Conservation (phyloP, 805 yeast species). For the Candida namnaoensis region DNA sequence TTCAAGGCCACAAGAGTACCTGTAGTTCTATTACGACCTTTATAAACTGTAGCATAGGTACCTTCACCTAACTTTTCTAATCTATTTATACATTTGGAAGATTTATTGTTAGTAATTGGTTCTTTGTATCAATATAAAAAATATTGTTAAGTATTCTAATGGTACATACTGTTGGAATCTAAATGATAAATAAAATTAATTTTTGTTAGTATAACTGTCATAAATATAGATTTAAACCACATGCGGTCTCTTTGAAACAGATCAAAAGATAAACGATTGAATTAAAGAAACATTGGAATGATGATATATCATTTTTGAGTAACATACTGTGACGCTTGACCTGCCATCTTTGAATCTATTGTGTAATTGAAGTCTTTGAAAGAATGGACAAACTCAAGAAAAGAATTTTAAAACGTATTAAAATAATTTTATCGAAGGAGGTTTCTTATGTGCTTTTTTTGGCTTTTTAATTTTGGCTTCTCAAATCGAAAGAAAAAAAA, state of each 20-base stretch:
- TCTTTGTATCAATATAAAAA: no score
- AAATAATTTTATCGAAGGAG: neutral
- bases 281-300: no score
- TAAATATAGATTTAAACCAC: no score
- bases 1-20: slow-evolving; percentile 91
- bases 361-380: no score
- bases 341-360: slow-evolving; percentile 5
- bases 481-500: no score
- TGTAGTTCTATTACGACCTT: slow-evolving; percentile 78
- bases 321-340: slow-evolving; percentile 19
- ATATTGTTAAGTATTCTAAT: slow-evolving; percentile 1
- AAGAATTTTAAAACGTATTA: no score
- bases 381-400: no score
- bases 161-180: slow-evolving; percentile 24
- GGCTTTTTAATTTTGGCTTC: no score
- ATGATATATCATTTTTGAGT: no score
- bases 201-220: neutral
- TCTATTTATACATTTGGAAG: slow-evolving; percentile 9
- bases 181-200: neutral
- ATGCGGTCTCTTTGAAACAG: no score
- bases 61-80: slow-evolving; percentile 90
- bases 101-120: no score
- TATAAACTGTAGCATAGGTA: slow-evolving; percentile 97
- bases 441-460: neutral
- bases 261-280: no score